phyloP scores from a whole-genome alignment of 2,329 filamentous ascomycete species.

The Colletotrichum coccodes region DNA sequence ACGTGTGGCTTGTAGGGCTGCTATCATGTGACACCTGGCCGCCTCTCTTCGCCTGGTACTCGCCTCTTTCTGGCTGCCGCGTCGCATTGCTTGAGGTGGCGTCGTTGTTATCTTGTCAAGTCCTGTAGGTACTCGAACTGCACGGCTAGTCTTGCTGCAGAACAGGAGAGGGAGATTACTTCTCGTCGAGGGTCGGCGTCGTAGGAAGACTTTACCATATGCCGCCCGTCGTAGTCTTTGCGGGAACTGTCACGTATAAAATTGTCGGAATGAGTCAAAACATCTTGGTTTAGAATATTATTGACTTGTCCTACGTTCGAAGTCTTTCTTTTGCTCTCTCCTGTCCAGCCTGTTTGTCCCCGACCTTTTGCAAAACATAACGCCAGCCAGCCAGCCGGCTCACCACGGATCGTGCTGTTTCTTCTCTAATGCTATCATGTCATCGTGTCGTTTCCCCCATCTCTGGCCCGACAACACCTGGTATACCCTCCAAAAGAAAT shows the following conservation, averaged over 20 bases:
- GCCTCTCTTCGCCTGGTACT: too few species aligned
- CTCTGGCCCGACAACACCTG: slow-evolving; percentile 23
- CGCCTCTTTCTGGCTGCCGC: too few species aligned
- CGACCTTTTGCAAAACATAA: slow-evolving; percentile 19
- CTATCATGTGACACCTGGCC: slow-evolving; percentile 23
- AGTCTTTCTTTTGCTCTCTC: background rate
- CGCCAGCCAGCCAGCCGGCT: background rate
- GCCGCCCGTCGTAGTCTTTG: too few species aligned
- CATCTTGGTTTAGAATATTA: background rate
- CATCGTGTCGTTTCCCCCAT: slow-evolving; percentile 18
- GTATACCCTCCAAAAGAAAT: slow-evolving; percentile 28
- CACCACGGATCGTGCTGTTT: background rate
- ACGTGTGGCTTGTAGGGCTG: slow-evolving; percentile 25
- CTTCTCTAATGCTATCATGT: slow-evolving; percentile 26
- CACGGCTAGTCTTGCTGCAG: too few species aligned
- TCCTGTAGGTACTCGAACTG: too few species aligned
- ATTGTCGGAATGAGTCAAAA: background rate
- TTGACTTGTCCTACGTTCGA: background rate
- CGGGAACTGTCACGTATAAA: background rate
- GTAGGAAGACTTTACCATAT: too few species aligned
- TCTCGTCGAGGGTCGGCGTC: too few species aligned
- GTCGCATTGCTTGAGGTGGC: too few species aligned
- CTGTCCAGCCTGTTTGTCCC: background rate
- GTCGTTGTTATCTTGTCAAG: too few species aligned
- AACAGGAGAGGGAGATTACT: too few species aligned